Evolutionary conservation across 768 basidiomycete genomes (phyloP), one percentile per base, ranked within the genome.

Genomic region (Leccinum imitatum): DNA sequence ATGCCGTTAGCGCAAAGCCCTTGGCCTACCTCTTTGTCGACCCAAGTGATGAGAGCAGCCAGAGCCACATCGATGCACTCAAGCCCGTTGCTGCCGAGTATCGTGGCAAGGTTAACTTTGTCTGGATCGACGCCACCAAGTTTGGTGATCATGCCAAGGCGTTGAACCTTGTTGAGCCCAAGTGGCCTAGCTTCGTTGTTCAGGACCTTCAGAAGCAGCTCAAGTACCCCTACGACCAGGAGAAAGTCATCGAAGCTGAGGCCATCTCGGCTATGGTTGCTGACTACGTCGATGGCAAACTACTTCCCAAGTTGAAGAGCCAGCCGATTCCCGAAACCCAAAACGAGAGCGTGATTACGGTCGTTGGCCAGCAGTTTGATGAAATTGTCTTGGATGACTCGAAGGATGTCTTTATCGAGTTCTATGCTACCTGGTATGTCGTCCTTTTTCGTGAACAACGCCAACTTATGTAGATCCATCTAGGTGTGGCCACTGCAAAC

Each of bases 331-430:
- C 96, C 7, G 86, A 85, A 59, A 75, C 77, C 37, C 95, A 98
- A 75, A 84, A 91, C 60, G 93, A 91, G 73, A 82, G 81, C 58
- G 95, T 96, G 57, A 89, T 82, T 76, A 84, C 80, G 53, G 78
- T 99, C 27, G 96, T 98, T 56, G 87, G 92, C 62, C 90, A 92
- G 74, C 85, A 89, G 65, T 98, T 98, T 65, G 93, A 98, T 3
- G 78, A 92, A 54, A 79, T 95, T 54, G 89, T 92, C 35, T 86
- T 84, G 62, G 92, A 97, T 70, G 90, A 94, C 63, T 78, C 79
- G 59, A 97, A 97, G 79, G 95, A 98, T 72, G 89, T 98, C 68
- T 94, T 99, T 69, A 81, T 98, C 65, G 96, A 98, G 77, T 95
- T 99, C 77, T 98, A 92, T 69, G 97, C 97, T 52, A 85, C 93